These are phyloP conservation scores for Elongisporangium prolatum DNA, from an alignment of 352 stramenopile genomes.

Conservation along the genomic window DNA sequence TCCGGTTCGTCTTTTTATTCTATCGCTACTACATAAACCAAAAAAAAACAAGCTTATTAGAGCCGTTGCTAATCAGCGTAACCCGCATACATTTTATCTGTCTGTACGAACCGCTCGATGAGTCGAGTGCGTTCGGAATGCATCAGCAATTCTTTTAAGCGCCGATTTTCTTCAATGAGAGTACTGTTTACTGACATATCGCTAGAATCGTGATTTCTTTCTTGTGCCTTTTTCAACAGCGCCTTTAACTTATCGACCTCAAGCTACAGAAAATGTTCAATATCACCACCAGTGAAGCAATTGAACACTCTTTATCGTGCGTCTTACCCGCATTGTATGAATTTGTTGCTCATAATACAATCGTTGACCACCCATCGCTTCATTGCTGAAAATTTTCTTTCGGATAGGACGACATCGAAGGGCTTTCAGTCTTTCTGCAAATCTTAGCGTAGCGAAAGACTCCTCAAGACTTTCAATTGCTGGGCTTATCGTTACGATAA, in stretches of 20 bases:
- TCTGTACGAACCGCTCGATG: slow-evolving; percentile 34
- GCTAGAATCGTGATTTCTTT: slow-evolving; percentile 21
- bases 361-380: slow-evolving; percentile 47
- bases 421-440: slow-evolving; percentile 59
- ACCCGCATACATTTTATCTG: too few relatives aligned
- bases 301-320: neutral
- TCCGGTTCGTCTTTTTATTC: neutral
- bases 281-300: neutral
- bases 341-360: slow-evolving; percentile 70
- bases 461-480: slow-evolving; percentile 52
- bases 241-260: slow-evolving; percentile 53
- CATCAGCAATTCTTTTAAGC: slow-evolving; percentile 53
- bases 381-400: slow-evolving; percentile 41
- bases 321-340: slow-evolving; percentile 52
- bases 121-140: slow-evolving; percentile 43
- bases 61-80: too few relatives aligned
- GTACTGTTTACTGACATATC: slow-evolving; percentile 29
- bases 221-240: slow-evolving; percentile 40
- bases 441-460: slow-evolving; percentile 64
- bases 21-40: neutral
- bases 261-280: slow-evolving; percentile 15
- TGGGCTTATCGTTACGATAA: slow-evolving; percentile 67
- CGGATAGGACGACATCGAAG: slow-evolving; percentile 52
- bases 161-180: slow-evolving; percentile 59
- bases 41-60: slow-evolving; percentile 1